Conservation (phyloP, 1,139 yeast species). For the Debaryomyces udenii region DNA sequence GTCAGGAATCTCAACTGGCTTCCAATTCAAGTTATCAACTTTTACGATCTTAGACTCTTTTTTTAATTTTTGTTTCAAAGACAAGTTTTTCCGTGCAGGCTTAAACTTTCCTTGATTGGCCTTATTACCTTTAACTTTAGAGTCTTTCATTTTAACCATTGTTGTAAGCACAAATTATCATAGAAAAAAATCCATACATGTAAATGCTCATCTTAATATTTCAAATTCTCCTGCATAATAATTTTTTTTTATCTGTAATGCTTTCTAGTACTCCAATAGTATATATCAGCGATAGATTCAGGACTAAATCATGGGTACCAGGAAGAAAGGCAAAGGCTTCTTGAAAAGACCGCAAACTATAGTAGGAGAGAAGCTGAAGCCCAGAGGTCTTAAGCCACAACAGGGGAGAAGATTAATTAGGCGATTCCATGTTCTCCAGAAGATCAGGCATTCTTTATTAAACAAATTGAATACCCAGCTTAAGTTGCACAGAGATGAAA, state of each 20-base stretch:
- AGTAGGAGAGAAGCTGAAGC: constrained; percentile 26
- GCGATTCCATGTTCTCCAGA: constrained; percentile 65
- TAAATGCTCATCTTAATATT: constrained; percentile 4
- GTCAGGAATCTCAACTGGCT: constrained; percentile 78
- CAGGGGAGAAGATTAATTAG: constrained; percentile 69
- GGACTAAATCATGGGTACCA: constrained; percentile 13
- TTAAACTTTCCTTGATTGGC: constrained; percentile 8
- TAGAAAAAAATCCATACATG: background rate
- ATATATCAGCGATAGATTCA: background rate
- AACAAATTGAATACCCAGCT: constrained; percentile 19
- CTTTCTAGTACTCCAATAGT: background rate
- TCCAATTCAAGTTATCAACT: constrained; percentile 69
- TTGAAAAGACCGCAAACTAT: constrained; percentile 32
- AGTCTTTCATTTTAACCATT: constrained; percentile 1
- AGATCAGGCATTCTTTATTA: constrained; percentile 47
- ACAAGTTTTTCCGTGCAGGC: constrained; percentile 24
- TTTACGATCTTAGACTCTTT: constrained; percentile 47
- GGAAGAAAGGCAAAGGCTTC: constrained; percentile 22
- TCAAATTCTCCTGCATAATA: background rate
- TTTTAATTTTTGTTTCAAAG: constrained; percentile 35
- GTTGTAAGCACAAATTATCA: background rate
- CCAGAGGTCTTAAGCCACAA: constrained; percentile 59
- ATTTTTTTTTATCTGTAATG: background rate
- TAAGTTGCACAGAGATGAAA: constrained; percentile 17
- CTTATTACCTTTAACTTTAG: constrained; percentile 14